phyloP scores from a whole-genome alignment of 176 grass and related monocot genomes.

The Oryza brachyantha region DNA sequence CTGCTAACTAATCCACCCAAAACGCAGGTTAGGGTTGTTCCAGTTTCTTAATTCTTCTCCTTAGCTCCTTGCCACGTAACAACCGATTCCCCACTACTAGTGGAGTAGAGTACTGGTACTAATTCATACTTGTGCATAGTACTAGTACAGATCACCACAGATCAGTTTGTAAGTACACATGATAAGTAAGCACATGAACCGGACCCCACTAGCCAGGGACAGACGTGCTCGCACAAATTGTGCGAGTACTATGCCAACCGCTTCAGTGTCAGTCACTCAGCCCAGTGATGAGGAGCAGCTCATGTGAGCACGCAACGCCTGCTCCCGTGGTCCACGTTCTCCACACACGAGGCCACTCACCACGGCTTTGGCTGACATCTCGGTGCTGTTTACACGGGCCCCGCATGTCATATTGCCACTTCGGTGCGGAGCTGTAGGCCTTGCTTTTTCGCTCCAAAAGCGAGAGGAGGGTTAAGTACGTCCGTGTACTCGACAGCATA shows the following conservation, averaged over 20 bases:
- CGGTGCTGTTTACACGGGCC: accelerated
- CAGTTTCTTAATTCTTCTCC: slow-evolving; percentile 39
- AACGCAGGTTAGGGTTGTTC: background rate
- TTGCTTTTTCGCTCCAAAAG: slow-evolving; percentile 4
- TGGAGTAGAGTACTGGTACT: too few relatives aligned
- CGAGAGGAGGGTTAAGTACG: background rate
- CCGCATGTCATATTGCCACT: background rate
- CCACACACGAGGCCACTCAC: background rate
- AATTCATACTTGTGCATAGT: background rate
- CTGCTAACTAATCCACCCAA: slow-evolving; percentile 4
- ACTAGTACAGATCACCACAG: background rate
- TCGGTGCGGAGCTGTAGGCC: background rate
- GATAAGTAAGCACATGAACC: background rate
- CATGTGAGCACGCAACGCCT: slow-evolving; percentile 19
- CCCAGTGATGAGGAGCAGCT: background rate
- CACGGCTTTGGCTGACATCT: background rate
- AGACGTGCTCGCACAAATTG: background rate
- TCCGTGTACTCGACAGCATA: background rate
- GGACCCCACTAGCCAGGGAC: background rate
- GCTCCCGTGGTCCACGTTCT: background rate
- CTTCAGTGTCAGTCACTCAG: background rate
- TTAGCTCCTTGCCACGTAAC: slow-evolving; percentile 5
- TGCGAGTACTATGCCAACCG: slow-evolving; percentile 9
- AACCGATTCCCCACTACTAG: background rate
- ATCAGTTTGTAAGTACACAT: background rate